phyloP scores from a whole-genome alignment of 1,284 basidiomycete genomes.

The Meira nashicola region DNA sequence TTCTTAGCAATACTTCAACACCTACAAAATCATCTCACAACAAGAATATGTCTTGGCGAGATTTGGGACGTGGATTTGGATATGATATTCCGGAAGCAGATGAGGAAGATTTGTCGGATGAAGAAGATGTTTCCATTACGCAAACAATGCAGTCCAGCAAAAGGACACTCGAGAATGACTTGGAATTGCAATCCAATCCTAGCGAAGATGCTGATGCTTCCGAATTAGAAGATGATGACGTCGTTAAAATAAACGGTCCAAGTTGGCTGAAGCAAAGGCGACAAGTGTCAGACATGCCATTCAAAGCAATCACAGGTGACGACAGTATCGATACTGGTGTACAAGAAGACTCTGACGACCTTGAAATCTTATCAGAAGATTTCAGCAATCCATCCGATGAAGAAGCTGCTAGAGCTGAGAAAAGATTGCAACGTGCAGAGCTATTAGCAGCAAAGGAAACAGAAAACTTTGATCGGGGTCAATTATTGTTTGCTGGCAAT shows the following conservation, averaged over 20 bases:
- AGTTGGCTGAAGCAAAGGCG: not conserved
- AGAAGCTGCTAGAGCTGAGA: slow-evolving; percentile 31
- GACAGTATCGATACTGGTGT: not conserved
- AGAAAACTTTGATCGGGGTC: not conserved
- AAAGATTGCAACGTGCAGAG: slow-evolving; percentile 24
- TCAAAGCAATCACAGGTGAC: not conserved
- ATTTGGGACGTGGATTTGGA: slow-evolving; percentile 36
- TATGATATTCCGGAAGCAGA: slow-evolving; percentile 24
- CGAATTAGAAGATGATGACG: slow-evolving; percentile 23
- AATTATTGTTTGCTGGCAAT: slow-evolving; percentile 8
- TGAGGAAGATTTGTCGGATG: slow-evolving; percentile 18
- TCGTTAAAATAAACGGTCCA: not conserved
- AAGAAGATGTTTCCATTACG: not conserved
- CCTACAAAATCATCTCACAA: not conserved
- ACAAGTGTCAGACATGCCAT: not conserved
- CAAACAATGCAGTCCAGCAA: not conserved
- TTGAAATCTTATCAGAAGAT: slow-evolving; percentile 26
- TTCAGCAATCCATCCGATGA: slow-evolving; percentile 47
- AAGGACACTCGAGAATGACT: not conserved
- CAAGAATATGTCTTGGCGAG: slow-evolving; percentile 22
- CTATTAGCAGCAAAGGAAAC: slow-evolving; percentile 9
- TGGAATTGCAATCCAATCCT: slow-evolving; percentile 39
- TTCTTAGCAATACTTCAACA: not conserved
- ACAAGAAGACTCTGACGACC: slow-evolving; percentile 17
- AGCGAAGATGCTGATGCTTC: slow-evolving; percentile 42